These are phyloP conservation scores for Chaetomiaceae sp. DNA, from an alignment of 2,329 filamentous ascomycete genomes.

Conservation along the genomic window DNA sequence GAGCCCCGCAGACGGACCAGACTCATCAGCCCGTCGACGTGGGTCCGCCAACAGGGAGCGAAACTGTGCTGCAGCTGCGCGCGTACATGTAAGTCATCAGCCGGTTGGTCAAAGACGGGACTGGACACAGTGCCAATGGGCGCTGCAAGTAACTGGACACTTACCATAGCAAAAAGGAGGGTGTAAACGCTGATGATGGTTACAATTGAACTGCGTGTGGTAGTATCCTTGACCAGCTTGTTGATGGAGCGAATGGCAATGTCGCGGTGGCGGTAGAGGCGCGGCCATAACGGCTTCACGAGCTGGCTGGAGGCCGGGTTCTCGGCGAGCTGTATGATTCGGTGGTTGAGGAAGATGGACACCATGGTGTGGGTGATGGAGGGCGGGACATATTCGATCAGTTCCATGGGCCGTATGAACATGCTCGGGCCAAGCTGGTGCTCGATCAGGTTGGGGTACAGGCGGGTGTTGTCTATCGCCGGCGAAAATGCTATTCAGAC, in stretches of 20 bases:
- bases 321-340: constrained; percentile 10
- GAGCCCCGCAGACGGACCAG: constrained; percentile 21
- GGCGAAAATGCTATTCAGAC: too few relatives aligned
- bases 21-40: constrained; percentile 18
- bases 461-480: constrained; percentile 15
- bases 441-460: constrained; percentile 13
- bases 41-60: constrained; percentile 14
- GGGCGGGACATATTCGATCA: constrained; percentile 2
- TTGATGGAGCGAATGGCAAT: constrained; percentile 14
- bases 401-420: constrained; percentile 6
- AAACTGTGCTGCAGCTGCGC: constrained; percentile 16
- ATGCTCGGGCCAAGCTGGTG: constrained; percentile 11
- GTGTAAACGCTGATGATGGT: constrained; percentile 12
- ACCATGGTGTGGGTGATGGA: constrained; percentile 15
- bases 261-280: constrained; percentile 20
- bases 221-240: constrained; percentile 8
- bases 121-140: too few relatives aligned
- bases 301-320: background rate
- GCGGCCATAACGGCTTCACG: constrained; percentile 9
- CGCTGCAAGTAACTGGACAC: background rate
- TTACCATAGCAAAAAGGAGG: constrained; percentile 15
- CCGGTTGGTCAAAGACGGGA: too few relatives aligned
- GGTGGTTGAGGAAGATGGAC: constrained; percentile 12
- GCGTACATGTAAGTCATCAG: too few relatives aligned
- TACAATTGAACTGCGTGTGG: constrained; percentile 1